Percentiles rank a stretch among this genome's conserved stretches.
These are phyloP conservation scores for Botrytis aclada DNA, from an alignment of 2,329 filamentous ascomycete genomes.

Conservation along the genomic window DNA sequence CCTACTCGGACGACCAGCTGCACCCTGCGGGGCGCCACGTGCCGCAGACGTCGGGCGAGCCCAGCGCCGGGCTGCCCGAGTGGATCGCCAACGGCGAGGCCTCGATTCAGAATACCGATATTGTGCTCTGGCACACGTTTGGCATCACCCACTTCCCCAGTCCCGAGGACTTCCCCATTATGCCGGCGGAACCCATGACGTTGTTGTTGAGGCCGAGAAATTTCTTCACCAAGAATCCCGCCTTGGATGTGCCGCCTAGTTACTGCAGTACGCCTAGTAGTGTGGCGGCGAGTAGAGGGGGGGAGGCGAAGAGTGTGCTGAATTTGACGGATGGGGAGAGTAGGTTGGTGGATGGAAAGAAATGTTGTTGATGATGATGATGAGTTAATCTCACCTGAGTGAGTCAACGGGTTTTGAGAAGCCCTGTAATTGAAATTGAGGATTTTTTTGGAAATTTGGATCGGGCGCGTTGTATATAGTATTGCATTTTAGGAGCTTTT, in stretches of 20 bases:
- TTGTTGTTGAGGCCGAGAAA: conserved; percentile 57
- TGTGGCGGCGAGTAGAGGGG: conserved; percentile 42
- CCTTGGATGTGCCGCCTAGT: conserved; percentile 59
- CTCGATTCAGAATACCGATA: conserved; percentile 74
- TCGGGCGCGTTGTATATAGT: background rate
- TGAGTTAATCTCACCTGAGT: background rate
- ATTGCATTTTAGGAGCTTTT: background rate
- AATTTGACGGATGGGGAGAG: conserved; percentile 15
- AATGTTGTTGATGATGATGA: conserved; percentile 4
- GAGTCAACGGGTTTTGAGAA: background rate
- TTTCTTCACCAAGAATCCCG: conserved; percentile 58
- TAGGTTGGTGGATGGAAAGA: conserved; percentile 15
- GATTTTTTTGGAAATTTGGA: background rate
- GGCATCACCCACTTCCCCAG: conserved; percentile 86
- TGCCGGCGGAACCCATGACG: conserved; percentile 82
- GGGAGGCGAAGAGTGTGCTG: conserved; percentile 8
- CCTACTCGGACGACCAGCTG: conserved; percentile 61
- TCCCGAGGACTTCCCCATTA: conserved; percentile 88
- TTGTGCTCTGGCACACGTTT: conserved; percentile 94
- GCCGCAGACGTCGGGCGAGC: conserved; percentile 53
- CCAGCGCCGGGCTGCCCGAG: conserved; percentile 43
- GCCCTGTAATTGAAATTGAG: background rate
- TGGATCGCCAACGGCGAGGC: conserved; percentile 59
- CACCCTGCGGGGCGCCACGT: conserved; percentile 59
- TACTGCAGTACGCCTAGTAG: conserved; percentile 72